Percentiles rank a stretch among this genome's conserved stretches.
These are phyloP conservation scores for Chytriomyces confervae DNA, from an alignment of 192 early-diverging fungal species.

Conservation along the genomic window DNA sequence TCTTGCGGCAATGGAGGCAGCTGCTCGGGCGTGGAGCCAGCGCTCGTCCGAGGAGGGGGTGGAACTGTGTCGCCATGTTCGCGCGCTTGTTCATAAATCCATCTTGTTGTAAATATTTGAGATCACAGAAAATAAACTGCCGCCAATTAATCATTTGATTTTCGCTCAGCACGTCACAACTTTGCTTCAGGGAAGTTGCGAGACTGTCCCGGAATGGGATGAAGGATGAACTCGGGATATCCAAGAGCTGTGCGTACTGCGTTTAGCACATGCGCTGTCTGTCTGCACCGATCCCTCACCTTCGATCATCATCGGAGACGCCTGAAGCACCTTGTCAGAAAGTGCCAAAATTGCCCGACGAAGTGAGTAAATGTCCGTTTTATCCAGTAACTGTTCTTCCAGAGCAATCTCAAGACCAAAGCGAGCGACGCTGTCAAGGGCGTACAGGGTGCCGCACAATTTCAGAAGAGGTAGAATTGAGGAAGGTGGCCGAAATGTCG, in stretches of 20 bases:
- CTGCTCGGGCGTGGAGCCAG: not conserved
- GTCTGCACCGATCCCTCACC: too few relatives aligned
- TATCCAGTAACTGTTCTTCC: not conserved
- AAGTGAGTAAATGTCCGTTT: conserved; percentile 70
- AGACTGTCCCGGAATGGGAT: not conserved
- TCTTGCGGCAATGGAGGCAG: not conserved
- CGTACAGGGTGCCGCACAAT: not conserved
- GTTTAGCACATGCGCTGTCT: too few relatives aligned
- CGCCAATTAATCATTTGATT: too few relatives aligned
- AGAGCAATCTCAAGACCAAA: not conserved
- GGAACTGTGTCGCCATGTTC: not conserved
- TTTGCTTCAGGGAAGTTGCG: too few relatives aligned
- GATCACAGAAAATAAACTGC: too few relatives aligned
- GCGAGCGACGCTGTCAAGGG: conserved; percentile 1
- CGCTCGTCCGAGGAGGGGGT: not conserved
- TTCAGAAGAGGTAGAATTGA: not conserved
- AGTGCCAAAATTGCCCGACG: conserved; percentile 66
- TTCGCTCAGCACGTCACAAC: too few relatives aligned
- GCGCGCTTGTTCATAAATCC: too few relatives aligned
- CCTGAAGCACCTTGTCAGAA: conserved; percentile 73
- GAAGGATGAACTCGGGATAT: conserved; percentile 83
- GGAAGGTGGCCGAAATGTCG: not conserved
- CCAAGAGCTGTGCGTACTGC: conserved; percentile 61
- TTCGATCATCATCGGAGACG: conserved; percentile 82
- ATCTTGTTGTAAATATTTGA: too few relatives aligned